These are phyloP conservation scores for Diplocarpon rosae DNA, from an alignment of 2,329 filamentous ascomycete species.

Conservation along the genomic window DNA sequence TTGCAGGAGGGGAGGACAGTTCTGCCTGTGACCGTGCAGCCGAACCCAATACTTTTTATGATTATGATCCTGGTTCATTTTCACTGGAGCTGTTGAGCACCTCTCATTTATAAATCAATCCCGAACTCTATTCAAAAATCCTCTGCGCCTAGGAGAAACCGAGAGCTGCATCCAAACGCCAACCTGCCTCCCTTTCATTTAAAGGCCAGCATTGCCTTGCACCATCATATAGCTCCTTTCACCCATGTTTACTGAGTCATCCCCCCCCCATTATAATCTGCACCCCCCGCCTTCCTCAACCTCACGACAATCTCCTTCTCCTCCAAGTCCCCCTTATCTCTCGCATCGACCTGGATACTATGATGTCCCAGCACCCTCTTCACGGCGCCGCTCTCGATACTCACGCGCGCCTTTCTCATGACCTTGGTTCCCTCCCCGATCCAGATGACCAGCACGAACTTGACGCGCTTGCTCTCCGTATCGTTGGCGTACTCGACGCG, in stretches of 20 bases:
- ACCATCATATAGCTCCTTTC: too few species aligned
- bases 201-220: too few species aligned
- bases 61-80: too few species aligned
- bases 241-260: conserved; percentile 5
- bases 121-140: too few species aligned
- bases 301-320: conserved; percentile 49
- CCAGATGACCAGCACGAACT: conserved; percentile 59
- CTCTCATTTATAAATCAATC: too few species aligned
- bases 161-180: too few species aligned
- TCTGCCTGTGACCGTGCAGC: too few species aligned
- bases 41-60: too few species aligned
- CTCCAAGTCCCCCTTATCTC: conserved; percentile 47
- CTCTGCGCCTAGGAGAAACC: too few species aligned
- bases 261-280: conserved; percentile 60
- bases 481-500: conserved; percentile 62
- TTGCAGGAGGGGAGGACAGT: too few species aligned
- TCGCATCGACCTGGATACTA: conserved; percentile 52
- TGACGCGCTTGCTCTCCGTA: conserved; percentile 55
- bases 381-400: conserved; percentile 54
- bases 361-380: conserved; percentile 54
- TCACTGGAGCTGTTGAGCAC: neutral
- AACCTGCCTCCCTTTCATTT: too few species aligned
- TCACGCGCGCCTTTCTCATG: conserved; percentile 60
- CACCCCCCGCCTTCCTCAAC: conserved; percentile 55
- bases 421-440: conserved; percentile 54